A percentile compares a stretch with the other conserved stretches of the same genome.
Conservation (phyloP, 805 yeast genomes). For the Barnettozyma botsteinii region DNA sequence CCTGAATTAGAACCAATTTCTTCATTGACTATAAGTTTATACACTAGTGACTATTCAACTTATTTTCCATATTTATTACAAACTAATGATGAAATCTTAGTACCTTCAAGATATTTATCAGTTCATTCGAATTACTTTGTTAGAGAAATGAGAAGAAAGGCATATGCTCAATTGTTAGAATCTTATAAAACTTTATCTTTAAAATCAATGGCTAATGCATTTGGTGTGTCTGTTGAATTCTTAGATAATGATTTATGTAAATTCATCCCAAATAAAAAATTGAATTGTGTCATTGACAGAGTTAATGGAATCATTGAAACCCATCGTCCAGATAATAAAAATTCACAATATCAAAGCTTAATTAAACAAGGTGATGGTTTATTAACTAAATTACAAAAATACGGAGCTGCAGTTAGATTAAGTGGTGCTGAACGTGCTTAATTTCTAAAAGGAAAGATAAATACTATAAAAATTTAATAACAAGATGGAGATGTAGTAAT, state of each 20-base stretch:
- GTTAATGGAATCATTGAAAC: constrained; percentile 95
- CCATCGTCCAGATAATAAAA: constrained; percentile 93
- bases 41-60: constrained; percentile 79
- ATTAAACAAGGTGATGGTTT: constrained; percentile 90
- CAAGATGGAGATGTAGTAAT: not conserved
- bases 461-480: too few relatives aligned
- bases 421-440: constrained; percentile 78
- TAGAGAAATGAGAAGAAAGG: constrained; percentile 91
- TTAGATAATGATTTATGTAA: constrained; percentile 82
- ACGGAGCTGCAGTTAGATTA: constrained; percentile 94
- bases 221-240: constrained; percentile 84
- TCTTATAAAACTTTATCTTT: constrained; percentile 87
- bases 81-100: constrained; percentile 66
- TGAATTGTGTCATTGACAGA: constrained; percentile 92
- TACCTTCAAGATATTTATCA: constrained; percentile 59
- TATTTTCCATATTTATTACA: constrained; percentile 73
- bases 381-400: constrained; percentile 90
- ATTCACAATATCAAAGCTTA: constrained; percentile 83
- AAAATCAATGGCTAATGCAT: constrained; percentile 89
- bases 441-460: not conserved
- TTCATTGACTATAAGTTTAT: constrained; percentile 76
- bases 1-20: constrained; percentile 73
- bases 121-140: constrained; percentile 80
- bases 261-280: constrained; percentile 87
- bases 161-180: constrained; percentile 89